Evolutionary conservation across 495 filamentous ascomycete species (phyloP), one percentile per base, ranked within the genome.

Genomic region (Astrothelium macrocarpum): DNA sequence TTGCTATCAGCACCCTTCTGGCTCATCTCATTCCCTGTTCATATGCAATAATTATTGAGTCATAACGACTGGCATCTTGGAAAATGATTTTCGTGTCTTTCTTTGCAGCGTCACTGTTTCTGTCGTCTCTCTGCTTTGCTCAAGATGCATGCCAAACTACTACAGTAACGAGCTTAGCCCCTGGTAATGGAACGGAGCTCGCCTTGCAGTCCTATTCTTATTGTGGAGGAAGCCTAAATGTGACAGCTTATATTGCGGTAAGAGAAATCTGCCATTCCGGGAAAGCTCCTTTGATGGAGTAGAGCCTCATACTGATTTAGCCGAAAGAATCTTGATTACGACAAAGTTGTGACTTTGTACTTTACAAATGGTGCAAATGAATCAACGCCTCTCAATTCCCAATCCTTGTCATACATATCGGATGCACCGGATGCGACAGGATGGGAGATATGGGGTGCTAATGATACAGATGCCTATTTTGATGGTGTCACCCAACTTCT

Each of bases 341-440:
- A 71, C 61, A 71, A 71, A 59, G 42, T 61, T 11, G 68, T 71
- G 14, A 64, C 26, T 4, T 59, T 71, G 14, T 71, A 66, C 53
- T 71, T 66, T 60, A 71, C 68, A 23, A 66, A 71, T 43, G 62
- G 53, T 16, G 53, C 65, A 64, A 63, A 63, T 45, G 59, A 64
- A 26, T 66, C 62, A 60, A 71, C 66, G 25, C 66, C 66, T 5
- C 56, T 68, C 10, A 61, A 56, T 20, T 62, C 64, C 11, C 28
- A 66, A n/a, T 29, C 26, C 1, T 58, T 71, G 5, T 45, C 53
- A 39, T 71, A 71, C 53, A 23, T 28, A 2, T 62, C 53, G 25
- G 45, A 43, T 59, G 60, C 68, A 26, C 61, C 42, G 23, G 32
- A 31, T 31, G 56, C 65, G 28, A 49, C 28, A 43, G 65, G 42